Conservation (phyloP, 805 yeast genomes). For the Candida sonorensis region DNA sequence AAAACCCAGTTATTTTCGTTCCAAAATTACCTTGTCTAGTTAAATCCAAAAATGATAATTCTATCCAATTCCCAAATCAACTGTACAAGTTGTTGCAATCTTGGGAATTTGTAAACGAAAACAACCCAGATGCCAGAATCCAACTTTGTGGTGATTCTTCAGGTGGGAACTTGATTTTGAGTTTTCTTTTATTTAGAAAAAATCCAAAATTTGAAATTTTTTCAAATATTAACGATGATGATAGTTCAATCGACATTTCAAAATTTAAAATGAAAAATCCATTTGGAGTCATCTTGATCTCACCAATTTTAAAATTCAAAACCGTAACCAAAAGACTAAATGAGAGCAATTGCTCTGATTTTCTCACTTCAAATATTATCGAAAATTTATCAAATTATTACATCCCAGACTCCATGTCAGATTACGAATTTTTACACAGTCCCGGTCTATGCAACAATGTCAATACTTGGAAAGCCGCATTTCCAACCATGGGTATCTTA, state of each 20-base stretch:
- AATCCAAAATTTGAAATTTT: constrained; percentile 21
- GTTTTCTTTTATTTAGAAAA: constrained; percentile 31
- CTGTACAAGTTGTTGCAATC: constrained; percentile 20
- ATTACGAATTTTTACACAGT: constrained; percentile 21
- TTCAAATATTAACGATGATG: constrained; percentile 4
- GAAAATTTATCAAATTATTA: constrained; percentile 8
- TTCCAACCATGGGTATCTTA: constrained; percentile 36
- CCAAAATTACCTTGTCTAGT: constrained; percentile 24
- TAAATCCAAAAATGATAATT: constrained; percentile 3
- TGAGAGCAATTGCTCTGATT: constrained; percentile 14
- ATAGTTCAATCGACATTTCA: constrained; percentile 22
- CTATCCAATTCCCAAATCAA: constrained; percentile 22
- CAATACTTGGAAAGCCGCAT: constrained; percentile 33
- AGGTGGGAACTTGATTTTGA: constrained; percentile 38
- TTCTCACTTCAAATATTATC: constrained; percentile 13
- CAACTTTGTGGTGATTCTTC: constrained; percentile 40
- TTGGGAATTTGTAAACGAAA: constrained; percentile 25
- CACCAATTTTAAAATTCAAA: constrained; percentile 20
- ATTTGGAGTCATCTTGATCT: constrained; percentile 20
- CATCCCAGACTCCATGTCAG: constrained; percentile 9
- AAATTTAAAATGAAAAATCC: constrained; percentile 10
- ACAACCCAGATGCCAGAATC: constrained; percentile 21
- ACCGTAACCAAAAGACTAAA: constrained; percentile 7
- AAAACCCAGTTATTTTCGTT: constrained; percentile 38
- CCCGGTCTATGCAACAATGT: constrained; percentile 27